These are phyloP conservation scores for Termitomyces sp. DNA, from an alignment of 768 basidiomycete species.

Conservation along the genomic window DNA sequence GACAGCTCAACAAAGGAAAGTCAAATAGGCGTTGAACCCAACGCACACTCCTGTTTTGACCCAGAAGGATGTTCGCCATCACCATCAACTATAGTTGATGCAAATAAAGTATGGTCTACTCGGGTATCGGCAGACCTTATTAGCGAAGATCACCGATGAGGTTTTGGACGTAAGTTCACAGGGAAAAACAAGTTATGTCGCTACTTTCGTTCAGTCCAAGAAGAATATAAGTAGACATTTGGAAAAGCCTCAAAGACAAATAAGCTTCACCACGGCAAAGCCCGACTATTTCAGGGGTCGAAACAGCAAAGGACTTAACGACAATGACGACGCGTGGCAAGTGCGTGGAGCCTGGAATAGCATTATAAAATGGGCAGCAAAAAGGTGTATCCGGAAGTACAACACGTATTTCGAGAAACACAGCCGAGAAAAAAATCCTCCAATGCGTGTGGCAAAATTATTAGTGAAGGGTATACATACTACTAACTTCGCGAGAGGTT, in stretches of 20 bases:
- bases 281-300: conserved; percentile 12
- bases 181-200: not conserved
- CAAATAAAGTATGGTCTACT: conserved; percentile 3
- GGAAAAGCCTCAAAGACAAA: conserved; percentile 9
- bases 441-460: not conserved
- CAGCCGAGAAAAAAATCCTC: not conserved
- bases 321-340: conserved; percentile 7
- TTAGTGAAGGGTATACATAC: conserved; percentile 9
- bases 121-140: not conserved
- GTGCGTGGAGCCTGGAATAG: conserved; percentile 7
- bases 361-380: conserved; percentile 8
- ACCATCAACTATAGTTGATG: not conserved
- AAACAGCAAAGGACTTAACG: not conserved
- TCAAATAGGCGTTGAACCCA: conserved; percentile 5
- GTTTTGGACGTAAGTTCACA: not conserved
- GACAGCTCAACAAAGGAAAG: not conserved
- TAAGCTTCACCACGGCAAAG: conserved; percentile 15
- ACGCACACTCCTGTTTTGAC: conserved; percentile 12
- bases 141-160: not conserved
- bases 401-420: conserved; percentile 8
- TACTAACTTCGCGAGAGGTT: conserved; percentile 32
- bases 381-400: conserved; percentile 9
- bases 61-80: conserved; percentile 2
- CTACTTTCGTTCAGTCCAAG: conserved; percentile 1
- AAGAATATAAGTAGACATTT: not conserved